Percentiles rank a stretch among this genome's conserved stretches.
Evolutionary conservation across 306 rosid genomes (phyloP).

Genomic region (Citrullus amarus): DNA sequence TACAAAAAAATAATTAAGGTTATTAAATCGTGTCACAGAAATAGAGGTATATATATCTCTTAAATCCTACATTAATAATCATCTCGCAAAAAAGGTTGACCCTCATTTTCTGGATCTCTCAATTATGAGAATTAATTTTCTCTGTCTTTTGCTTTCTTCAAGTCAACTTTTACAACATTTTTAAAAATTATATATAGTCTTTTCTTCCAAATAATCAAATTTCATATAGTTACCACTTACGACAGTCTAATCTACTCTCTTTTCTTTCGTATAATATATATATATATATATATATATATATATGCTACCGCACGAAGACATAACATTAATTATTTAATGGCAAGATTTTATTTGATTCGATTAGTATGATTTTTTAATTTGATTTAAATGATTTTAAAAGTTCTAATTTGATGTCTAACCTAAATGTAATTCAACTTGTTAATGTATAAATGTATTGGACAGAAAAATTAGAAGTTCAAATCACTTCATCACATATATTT

Average conservation of each 20-base stretch:
- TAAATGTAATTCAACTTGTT: too few species aligned
- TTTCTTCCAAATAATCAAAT: not conserved
- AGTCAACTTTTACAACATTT: conserved; percentile 1
- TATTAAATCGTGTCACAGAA: conserved; percentile 1
- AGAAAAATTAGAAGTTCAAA: too few species aligned
- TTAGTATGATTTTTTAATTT: not conserved
- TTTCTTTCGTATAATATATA: too few species aligned
- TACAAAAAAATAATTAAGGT: not conserved
- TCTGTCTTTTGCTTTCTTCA: not conserved
- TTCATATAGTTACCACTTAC: not conserved
- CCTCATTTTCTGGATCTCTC: conserved; percentile 7
- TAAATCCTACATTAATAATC: not conserved
- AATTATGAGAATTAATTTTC: not conserved
- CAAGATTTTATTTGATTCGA: not conserved
- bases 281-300: not conserved
- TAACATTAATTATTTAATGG: not conserved
- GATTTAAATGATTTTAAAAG: too few species aligned
- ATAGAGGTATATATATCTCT: not conserved
- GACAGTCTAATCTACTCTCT: not conserved
- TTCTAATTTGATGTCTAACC: too few species aligned
- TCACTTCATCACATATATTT: too few species aligned
- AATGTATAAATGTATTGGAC: too few species aligned
- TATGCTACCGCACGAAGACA: not conserved
- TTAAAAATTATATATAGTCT: not conserved
- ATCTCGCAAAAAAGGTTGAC: not conserved